Conservation (phyloP, 164 flowering plant genomes). For the Berberis vulgaris region DNA sequence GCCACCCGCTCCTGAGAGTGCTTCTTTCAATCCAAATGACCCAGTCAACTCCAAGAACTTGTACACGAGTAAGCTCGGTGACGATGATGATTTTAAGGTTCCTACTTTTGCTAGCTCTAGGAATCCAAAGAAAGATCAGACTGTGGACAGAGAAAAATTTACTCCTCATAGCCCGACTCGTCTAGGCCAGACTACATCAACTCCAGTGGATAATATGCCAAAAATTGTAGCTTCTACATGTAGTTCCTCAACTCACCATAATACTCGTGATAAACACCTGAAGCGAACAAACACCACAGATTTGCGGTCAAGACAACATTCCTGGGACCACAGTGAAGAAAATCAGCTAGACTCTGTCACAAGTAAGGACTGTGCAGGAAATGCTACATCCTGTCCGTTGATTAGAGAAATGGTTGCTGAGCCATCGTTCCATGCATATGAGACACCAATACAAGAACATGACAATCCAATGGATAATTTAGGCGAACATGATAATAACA, state of each 20-base stretch:
- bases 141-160: conserved; percentile 19
- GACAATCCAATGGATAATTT: conserved; percentile 9
- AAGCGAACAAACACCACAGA: conserved; percentile 15
- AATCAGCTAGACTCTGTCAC: conserved; percentile 10
- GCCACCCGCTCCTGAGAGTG: conserved; percentile 10
- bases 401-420: conserved; percentile 22
- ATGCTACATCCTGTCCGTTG: background rate
- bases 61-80: conserved; percentile 22
- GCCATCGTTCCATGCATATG: conserved; percentile 16
- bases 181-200: conserved; percentile 11
- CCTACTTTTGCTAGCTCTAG: conserved; percentile 42
- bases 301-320: conserved; percentile 20
- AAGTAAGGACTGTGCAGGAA: background rate
- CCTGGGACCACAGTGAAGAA: conserved; percentile 18
- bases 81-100: conserved; percentile 67
- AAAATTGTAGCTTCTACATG: conserved; percentile 6
- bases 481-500: conserved; percentile 14
- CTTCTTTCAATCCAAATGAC: conserved; percentile 10
- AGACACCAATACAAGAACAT: conserved; percentile 12
- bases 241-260: conserved; percentile 13
- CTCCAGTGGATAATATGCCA: conserved; percentile 5
- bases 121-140: conserved; percentile 11
- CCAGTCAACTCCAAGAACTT: conserved; percentile 14
- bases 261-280: conserved; percentile 17
- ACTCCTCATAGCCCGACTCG: conserved; percentile 14